phyloP scores from a whole-genome alignment of 306 rosid genomes.

The Pueraria montana region DNA sequence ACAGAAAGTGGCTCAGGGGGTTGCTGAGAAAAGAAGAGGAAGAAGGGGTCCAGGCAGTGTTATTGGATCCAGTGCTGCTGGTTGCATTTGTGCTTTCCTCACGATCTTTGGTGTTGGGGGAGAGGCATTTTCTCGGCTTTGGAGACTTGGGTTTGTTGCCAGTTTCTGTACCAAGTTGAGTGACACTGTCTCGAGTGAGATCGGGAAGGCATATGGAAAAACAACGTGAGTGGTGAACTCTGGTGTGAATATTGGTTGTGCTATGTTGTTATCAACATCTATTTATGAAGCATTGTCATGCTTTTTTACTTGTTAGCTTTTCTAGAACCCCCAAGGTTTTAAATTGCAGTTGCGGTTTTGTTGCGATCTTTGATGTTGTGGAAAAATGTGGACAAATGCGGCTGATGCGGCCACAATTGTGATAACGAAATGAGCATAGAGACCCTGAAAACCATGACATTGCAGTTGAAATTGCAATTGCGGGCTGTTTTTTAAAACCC shows the following conservation, averaged over 20 bases:
- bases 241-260: conserved; percentile 21
- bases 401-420: not conserved
- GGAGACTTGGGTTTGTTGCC: conserved; percentile 94
- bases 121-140: conserved; percentile 66
- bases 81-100: conserved; percentile 88
- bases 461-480: not conserved
- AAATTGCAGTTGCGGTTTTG: not conserved
- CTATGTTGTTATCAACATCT: conserved; percentile 22
- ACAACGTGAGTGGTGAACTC: conserved; percentile 72
- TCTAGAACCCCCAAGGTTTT: not conserved
- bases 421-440: no score
- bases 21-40: conserved; percentile 96
- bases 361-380: not conserved
- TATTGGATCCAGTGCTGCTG: conserved; percentile 97
- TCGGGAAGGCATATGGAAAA: conserved; percentile 96
- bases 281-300: not conserved
- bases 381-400: not conserved
- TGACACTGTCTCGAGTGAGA: conserved; percentile 98
- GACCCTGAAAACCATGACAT: not conserved
- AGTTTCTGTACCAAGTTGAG: conserved; percentile 97
- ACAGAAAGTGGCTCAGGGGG: conserved; percentile 93
- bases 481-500: not conserved
- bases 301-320: not conserved
- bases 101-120: conserved; percentile 80
- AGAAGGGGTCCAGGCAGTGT: conserved; percentile 98